Evolutionary conservation across 2,329 filamentous ascomycete species (phyloP).

Genomic region (Helminthosporium solani): DNA sequence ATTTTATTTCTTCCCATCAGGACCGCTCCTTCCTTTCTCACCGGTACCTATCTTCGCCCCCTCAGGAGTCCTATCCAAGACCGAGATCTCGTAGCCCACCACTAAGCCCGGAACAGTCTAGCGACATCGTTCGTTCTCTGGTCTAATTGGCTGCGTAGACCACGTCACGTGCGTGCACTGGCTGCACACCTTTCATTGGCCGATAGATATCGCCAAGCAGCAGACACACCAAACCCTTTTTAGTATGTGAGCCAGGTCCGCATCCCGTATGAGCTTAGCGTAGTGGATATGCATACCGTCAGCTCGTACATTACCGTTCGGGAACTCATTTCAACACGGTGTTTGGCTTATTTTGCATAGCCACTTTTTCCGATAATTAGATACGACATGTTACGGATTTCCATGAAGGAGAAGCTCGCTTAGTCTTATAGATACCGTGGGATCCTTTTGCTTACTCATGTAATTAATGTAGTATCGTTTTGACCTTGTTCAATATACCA

Average conservation of each 20-base stretch:
- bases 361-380: too few species aligned
- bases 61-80: too few species aligned
- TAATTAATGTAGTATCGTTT: too few species aligned
- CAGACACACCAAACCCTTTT: background rate
- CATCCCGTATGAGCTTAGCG: background rate
- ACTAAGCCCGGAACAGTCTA: background rate
- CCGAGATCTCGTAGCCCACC: background rate
- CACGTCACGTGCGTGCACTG: background rate
- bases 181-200: background rate
- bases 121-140: background rate
- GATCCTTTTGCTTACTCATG: too few species aligned
- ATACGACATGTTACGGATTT: too few species aligned
- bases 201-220: background rate
- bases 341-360: too few species aligned
- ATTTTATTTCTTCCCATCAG: too few species aligned
- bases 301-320: background rate
- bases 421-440: too few species aligned
- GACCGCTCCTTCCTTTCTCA: too few species aligned
- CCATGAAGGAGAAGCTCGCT: too few species aligned
- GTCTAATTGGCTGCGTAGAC: background rate
- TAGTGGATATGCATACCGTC: background rate
- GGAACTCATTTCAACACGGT: background rate
- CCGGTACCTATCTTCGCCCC: background rate
- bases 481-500: too few species aligned
- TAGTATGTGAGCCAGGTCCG: background rate